Percentiles rank a stretch among this genome's conserved stretches.
Evolutionary conservation across 2,329 filamentous ascomycete species (phyloP).

Genomic region (Xylariaceae sp.): DNA sequence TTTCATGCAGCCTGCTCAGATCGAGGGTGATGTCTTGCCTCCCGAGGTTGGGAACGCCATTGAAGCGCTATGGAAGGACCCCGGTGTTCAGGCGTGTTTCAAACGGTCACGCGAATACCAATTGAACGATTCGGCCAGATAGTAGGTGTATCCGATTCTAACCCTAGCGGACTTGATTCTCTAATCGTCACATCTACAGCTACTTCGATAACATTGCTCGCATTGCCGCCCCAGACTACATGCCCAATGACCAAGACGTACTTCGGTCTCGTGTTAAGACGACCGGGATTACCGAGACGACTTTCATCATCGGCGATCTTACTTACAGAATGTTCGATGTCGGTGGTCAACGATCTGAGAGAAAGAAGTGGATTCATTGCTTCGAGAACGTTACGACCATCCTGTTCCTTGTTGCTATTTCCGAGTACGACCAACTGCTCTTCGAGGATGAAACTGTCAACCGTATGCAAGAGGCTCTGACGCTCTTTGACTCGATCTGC

Average conservation of each 20-base stretch:
- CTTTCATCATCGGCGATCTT: conserved; percentile 91
- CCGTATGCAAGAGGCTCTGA: conserved; percentile 88
- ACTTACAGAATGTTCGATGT: conserved; percentile 98
- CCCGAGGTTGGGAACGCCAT: conserved; percentile 93
- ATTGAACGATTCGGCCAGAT: conserved; percentile 93
- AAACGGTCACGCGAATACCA: conserved; percentile 95
- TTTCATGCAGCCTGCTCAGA: conserved; percentile 97
- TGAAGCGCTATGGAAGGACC: conserved; percentile 89
- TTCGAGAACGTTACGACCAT: conserved; percentile 98
- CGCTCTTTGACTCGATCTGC: conserved; percentile 84
- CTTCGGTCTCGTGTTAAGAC: conserved; percentile 96
- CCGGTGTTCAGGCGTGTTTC: conserved; percentile 92
- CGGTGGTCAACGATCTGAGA: conserved; percentile 90
- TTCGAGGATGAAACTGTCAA: conserved; percentile 97
- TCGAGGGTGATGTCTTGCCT: conserved; percentile 92
- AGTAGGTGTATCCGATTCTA: conserved; percentile 61
- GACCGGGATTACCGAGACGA: conserved; percentile 95
- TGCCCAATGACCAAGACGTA: conserved; percentile 94
- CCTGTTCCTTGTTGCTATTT: conserved; percentile 94
- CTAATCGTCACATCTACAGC: conserved; percentile 54
- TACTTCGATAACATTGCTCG: conserved; percentile 96
- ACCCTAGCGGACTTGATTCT: neutral
- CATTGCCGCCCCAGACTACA: conserved; percentile 88
- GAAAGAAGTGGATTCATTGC: conserved; percentile 99
- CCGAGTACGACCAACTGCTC: conserved; percentile 92